phyloP scores from a whole-genome alignment of 2,329 filamentous ascomycete species.

The Trichoderma endophyticum region DNA sequence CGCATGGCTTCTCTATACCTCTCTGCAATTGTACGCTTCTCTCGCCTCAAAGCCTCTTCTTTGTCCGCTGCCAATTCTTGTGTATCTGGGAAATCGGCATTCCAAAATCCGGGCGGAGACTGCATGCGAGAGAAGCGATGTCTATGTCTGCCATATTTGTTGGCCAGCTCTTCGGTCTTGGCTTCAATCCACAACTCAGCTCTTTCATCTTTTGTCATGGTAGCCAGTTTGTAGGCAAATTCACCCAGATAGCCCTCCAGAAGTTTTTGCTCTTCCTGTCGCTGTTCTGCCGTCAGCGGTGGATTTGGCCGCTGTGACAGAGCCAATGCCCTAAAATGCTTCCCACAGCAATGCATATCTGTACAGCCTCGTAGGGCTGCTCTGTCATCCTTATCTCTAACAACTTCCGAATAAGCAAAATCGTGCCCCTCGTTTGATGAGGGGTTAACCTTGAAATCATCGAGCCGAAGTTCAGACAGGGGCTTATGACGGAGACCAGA shows the following conservation, averaged over 20 bases:
- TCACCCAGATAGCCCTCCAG: slow-evolving; percentile 58
- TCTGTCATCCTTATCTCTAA: slow-evolving; percentile 67
- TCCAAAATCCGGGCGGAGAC: slow-evolving; percentile 88
- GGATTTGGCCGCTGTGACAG: slow-evolving; percentile 44
- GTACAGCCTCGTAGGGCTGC: slow-evolving; percentile 72
- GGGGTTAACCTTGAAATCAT: slow-evolving; percentile 82
- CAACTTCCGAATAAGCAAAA: slow-evolving; percentile 71
- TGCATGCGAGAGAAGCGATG: slow-evolving; percentile 67
- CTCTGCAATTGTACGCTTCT: slow-evolving; percentile 64
- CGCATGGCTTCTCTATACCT: slow-evolving; percentile 80
- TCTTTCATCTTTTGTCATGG: slow-evolving; percentile 59
- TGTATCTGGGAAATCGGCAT: slow-evolving; percentile 82
- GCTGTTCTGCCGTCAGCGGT: slow-evolving; percentile 35
- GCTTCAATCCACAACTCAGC: slow-evolving; percentile 71
- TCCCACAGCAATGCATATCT: slow-evolving; percentile 72
- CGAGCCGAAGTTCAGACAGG: slow-evolving; percentile 54
- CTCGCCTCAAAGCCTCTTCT: slow-evolving; percentile 60
- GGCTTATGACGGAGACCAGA: slow-evolving; percentile 56
- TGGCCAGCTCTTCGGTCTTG: slow-evolving; percentile 67
- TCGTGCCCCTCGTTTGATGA: slow-evolving; percentile 65
- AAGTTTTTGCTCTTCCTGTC: slow-evolving; percentile 46
- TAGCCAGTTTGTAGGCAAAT: slow-evolving; percentile 54
- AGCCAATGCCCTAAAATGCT: slow-evolving; percentile 66
- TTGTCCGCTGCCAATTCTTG: slow-evolving; percentile 71
- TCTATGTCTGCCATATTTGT: slow-evolving; percentile 73